phyloP scores from a whole-genome alignment of 2,329 filamentous ascomycete species.

The Penicillium glabrum region DNA sequence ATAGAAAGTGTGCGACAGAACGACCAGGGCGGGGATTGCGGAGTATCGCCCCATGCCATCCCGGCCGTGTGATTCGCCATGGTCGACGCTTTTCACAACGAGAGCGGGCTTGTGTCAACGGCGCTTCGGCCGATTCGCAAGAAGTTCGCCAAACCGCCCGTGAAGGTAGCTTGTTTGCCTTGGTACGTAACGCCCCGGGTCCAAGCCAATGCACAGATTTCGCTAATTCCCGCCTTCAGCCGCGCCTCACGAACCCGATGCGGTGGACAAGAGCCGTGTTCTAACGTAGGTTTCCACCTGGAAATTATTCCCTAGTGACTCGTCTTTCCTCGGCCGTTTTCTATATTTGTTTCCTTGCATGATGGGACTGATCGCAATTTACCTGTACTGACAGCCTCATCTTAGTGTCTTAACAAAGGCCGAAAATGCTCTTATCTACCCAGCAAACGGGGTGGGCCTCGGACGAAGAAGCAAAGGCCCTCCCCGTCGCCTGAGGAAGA shows the following conservation, averaged over 20 bases:
- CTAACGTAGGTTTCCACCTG: conserved; percentile 33
- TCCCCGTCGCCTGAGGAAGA: conserved; percentile 23
- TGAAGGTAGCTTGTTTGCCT: conserved; percentile 46
- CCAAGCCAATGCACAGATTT: background rate
- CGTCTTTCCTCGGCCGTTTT: background rate
- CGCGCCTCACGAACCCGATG: conserved; percentile 45
- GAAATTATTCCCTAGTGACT: conserved; percentile 3
- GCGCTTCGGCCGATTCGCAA: conserved; percentile 36
- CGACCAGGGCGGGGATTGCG: conserved; percentile 7
- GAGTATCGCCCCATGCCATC: conserved; percentile 13
- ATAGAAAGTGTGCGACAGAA: background rate
- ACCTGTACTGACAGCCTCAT: background rate
- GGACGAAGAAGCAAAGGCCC: conserved; percentile 39
- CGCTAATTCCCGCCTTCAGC: conserved; percentile 23
- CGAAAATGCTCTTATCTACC: conserved; percentile 44
- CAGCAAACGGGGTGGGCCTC: conserved; percentile 46
- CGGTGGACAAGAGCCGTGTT: conserved; percentile 45
- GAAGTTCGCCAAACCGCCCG: conserved; percentile 47
- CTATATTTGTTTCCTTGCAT: background rate
- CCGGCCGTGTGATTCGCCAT: conserved; percentile 23
- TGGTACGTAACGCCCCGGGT: conserved; percentile 31
- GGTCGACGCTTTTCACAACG: conserved; percentile 19
- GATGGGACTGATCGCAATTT: background rate
- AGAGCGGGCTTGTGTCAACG: conserved; percentile 24
- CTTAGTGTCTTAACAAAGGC: conserved; percentile 41